Percentiles rank a stretch among this genome's conserved stretches.
Evolutionary conservation across 192 early-diverging fungal species (phyloP).

Genomic region (Spizellomyces sp.): DNA sequence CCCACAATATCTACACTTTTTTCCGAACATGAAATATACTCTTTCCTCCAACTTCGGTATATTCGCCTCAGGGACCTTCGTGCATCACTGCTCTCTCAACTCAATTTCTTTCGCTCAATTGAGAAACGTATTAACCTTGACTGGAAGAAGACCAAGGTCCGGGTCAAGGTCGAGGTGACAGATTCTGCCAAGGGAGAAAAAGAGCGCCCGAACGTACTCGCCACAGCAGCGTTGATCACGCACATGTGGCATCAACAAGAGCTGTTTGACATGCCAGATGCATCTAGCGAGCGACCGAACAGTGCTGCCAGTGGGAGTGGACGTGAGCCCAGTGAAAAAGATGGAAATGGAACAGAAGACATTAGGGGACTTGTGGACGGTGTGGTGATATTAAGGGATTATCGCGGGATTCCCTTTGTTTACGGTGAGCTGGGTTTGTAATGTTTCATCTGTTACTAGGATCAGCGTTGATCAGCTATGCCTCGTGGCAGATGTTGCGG

Average conservation of each 20-base stretch:
- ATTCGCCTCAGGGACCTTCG: slow-evolving; percentile 43
- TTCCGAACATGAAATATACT: slow-evolving; percentile 55
- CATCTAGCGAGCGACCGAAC: background rate
- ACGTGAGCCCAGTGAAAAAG: background rate
- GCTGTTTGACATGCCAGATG: slow-evolving; percentile 44
- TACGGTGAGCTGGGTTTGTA: slow-evolving; percentile 44
- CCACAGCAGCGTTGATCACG: slow-evolving; percentile 18
- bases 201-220: slow-evolving; percentile 1
- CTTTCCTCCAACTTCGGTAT: slow-evolving; percentile 48
- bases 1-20: slow-evolving; percentile 53
- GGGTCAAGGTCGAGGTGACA: slow-evolving; percentile 3
- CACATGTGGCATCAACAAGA: slow-evolving; percentile 47
- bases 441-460: background rate
- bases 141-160: slow-evolving; percentile 9
- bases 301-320: background rate
- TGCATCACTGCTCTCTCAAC: slow-evolving; percentile 41
- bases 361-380: slow-evolving; percentile 36
- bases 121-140: slow-evolving; percentile 52
- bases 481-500: slow-evolving; percentile 41
- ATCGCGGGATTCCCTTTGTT: slow-evolving; percentile 41
- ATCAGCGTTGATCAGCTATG: background rate
- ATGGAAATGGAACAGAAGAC: slow-evolving; percentile 40
- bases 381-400: slow-evolving; percentile 39
- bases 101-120: slow-evolving; percentile 57
- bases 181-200: slow-evolving; percentile 4